Evolutionary conservation across 768 basidiomycete genomes (phyloP).

Genomic region (Tulasnella sp.): DNA sequence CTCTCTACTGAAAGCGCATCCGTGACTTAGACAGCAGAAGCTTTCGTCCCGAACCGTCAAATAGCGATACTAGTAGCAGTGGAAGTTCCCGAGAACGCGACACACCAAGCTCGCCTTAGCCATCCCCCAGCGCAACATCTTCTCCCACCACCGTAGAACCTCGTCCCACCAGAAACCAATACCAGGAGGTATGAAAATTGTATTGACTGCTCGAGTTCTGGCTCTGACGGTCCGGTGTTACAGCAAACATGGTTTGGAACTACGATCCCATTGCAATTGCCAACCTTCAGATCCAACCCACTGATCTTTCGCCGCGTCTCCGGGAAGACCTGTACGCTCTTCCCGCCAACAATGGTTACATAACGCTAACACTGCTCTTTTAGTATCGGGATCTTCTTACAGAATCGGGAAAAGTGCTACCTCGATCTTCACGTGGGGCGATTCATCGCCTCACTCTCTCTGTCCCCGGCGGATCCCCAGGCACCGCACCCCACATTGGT

Average conservation of each 20-base stretch:
- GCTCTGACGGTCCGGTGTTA: neutral
- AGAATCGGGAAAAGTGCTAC: slow-evolving; percentile 21
- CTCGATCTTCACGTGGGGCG: slow-evolving; percentile 21
- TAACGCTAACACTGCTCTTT: slow-evolving; percentile 1
- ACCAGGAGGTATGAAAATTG: neutral
- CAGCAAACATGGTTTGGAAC: slow-evolving; percentile 20
- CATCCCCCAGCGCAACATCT: neutral
- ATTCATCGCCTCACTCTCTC: slow-evolving; percentile 16
- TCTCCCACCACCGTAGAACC: neutral
- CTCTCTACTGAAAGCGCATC: neutral
- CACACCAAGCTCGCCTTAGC: neutral
- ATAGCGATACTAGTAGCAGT: neutral
- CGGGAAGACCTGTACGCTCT: slow-evolving; percentile 1
- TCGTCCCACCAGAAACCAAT: neutral
- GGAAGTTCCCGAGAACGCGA: neutral
- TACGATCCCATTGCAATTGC: neutral
- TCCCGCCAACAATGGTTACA: neutral
- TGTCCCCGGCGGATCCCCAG: slow-evolving; percentile 2
- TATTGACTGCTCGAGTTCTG: neutral
- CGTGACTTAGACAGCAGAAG: neutral
- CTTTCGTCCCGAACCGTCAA: neutral
- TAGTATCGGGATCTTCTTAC: slow-evolving; percentile 23
- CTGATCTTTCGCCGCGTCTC: slow-evolving; percentile 10
- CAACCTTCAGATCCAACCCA: slow-evolving; percentile 2
- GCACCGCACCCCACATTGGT: slow-evolving; percentile 23